Evolutionary conservation across 352 stramenopile species (phyloP).

Genomic region (Globisporangium alternatum): DNA sequence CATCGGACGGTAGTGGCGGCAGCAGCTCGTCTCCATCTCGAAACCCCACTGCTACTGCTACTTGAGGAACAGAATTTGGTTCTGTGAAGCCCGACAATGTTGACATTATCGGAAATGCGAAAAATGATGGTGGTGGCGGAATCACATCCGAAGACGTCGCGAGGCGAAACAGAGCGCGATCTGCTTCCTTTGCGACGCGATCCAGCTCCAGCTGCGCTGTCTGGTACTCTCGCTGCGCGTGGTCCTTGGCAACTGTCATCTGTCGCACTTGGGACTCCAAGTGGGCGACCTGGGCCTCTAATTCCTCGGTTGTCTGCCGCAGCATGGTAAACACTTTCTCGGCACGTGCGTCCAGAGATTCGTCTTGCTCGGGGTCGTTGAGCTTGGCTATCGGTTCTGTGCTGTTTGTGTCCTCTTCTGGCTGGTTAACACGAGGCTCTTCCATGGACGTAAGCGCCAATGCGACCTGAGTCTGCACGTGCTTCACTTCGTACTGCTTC

Average conservation of each 20-base stretch:
- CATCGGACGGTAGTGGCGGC: conserved; percentile 20
- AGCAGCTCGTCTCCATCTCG: conserved; percentile 22
- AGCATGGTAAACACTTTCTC: conserved; percentile 30
- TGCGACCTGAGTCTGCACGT: conserved; percentile 7
- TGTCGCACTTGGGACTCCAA: conserved; percentile 25
- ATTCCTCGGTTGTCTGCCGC: conserved; percentile 17
- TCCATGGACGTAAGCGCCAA: background rate
- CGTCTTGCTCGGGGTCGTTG: background rate
- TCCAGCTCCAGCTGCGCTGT: conserved; percentile 24
- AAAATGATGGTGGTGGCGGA: conserved; percentile 5
- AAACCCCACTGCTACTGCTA: background rate
- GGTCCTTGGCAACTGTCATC: conserved; percentile 21
- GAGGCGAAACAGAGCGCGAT: conserved; percentile 34
- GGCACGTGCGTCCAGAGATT: conserved; percentile 21
- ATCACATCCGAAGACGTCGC: conserved; percentile 15
- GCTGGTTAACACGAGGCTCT: background rate
- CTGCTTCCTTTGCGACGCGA: conserved; percentile 28
- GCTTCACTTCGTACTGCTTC: conserved; percentile 10
- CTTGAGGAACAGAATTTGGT: background rate
- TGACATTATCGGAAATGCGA: background rate
- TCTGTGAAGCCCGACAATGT: background rate
- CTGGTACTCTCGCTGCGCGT: conserved; percentile 28
- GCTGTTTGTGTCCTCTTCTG: background rate
- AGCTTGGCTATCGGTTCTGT: background rate
- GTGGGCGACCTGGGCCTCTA: conserved; percentile 28